Percentiles rank a stretch among this genome's conserved stretches.
phyloP scores from a whole-genome alignment of 2,329 filamentous ascomycete species.

The Aspergillus texensis region DNA sequence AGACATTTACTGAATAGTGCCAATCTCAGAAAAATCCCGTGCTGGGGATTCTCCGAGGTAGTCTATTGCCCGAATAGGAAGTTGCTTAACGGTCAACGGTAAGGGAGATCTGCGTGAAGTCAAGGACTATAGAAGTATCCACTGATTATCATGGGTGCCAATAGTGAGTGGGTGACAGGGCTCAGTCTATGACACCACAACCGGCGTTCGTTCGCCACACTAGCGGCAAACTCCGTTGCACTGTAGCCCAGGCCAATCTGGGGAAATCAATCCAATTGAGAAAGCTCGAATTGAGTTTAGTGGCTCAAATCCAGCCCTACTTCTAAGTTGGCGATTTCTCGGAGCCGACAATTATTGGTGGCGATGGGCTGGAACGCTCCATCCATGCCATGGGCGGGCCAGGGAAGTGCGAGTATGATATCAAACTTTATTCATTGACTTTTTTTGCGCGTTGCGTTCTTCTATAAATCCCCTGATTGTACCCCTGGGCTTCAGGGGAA shows the following conservation, averaged over 20 bases:
- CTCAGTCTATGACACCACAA: constrained; percentile 17
- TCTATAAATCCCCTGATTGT: constrained; percentile 4
- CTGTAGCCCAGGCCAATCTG: background rate
- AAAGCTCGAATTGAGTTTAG: background rate
- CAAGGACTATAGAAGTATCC: background rate
- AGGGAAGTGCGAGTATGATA: background rate
- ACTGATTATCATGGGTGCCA: background rate
- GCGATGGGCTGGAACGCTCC: background rate
- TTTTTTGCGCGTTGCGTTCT: background rate
- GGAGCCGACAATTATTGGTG: background rate
- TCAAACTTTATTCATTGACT: background rate
- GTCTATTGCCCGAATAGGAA: background rate
- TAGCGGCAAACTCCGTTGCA: background rate
- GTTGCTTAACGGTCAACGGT: background rate
- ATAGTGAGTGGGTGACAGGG: background rate
- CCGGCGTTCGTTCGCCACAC: background rate
- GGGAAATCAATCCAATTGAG: background rate
- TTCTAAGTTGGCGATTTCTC: background rate
- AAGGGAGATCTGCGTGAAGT: no score
- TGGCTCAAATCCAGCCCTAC: background rate
- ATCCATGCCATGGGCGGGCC: background rate
- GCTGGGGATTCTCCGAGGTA: no score
- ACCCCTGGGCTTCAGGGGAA: constrained; percentile 3
- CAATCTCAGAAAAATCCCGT: background rate
- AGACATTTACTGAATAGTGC: background rate